Percentiles rank a stretch among this genome's conserved stretches.
Evolutionary conservation across 2,329 filamentous ascomycete species (phyloP).

Genomic region (Epicoccum nigrum): DNA sequence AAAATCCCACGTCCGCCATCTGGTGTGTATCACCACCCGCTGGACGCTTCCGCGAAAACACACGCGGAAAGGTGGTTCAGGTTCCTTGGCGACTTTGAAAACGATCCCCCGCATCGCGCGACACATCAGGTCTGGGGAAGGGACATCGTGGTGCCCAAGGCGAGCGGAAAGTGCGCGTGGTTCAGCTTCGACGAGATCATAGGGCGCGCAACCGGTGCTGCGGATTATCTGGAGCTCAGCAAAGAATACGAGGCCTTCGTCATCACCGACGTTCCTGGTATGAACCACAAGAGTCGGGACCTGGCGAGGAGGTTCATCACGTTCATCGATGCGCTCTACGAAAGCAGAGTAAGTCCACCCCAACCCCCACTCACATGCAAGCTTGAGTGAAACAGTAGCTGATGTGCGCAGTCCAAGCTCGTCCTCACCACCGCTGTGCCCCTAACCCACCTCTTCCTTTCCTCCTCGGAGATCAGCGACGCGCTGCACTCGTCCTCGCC

Average conservation of each 20-base stretch:
- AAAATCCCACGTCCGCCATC: constrained; percentile 93
- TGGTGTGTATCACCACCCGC: constrained; percentile 89
- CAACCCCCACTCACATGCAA: not conserved
- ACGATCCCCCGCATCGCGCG: constrained; percentile 76
- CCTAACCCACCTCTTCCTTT: constrained; percentile 83
- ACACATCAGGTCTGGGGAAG: constrained; percentile 90
- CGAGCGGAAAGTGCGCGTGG: constrained; percentile 84
- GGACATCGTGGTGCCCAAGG: constrained; percentile 83
- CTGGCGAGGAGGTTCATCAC: constrained; percentile 93
- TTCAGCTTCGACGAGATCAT: constrained; percentile 95
- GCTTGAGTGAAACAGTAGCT: too few species aligned
- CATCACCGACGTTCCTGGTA: constrained; percentile 87
- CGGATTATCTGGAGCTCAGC: constrained; percentile 92
- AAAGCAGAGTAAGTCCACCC: constrained; percentile 60
- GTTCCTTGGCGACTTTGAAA: constrained; percentile 84
- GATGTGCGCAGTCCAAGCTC: constrained; percentile 86
- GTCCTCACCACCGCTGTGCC: constrained; percentile 90
- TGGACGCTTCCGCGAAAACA: constrained; percentile 75
- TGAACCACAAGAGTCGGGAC: constrained; percentile 86
- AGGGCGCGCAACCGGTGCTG: constrained; percentile 83
- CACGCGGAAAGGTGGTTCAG: constrained; percentile 96
- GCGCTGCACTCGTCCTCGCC: constrained; percentile 51
- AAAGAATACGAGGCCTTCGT: constrained; percentile 91
- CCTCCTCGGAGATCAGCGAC: constrained; percentile 57
- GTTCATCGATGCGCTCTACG: constrained; percentile 96